Conservation (phyloP, 805 yeast genomes). For the Lachancea kluyveri region DNA sequence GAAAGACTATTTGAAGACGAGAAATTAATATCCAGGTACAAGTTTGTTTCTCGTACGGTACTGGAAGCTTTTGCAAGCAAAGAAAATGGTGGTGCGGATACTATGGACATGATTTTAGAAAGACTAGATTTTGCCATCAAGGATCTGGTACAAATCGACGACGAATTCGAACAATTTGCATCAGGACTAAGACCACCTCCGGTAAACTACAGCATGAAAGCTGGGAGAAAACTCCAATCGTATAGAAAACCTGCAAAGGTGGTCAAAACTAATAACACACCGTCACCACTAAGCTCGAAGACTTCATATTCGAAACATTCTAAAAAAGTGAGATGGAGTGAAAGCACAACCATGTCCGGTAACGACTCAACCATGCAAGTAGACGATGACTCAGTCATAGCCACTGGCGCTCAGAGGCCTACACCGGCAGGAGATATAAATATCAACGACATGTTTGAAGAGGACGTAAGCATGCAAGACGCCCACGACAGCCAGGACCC, state of each 20-base stretch:
- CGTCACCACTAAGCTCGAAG: no score
- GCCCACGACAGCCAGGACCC: background rate
- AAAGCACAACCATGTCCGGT: slow-evolving; percentile 3
- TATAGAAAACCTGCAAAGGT: slow-evolving; percentile 9
- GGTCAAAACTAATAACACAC: slow-evolving; percentile 9
- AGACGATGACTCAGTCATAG: slow-evolving; percentile 9
- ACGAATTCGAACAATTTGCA: slow-evolving; percentile 32
- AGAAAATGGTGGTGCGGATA: slow-evolving; percentile 4
- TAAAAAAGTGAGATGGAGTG: slow-evolving; percentile 45
- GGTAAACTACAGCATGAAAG: slow-evolving; percentile 9
- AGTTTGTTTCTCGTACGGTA: slow-evolving; percentile 18
- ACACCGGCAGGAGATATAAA: background rate
- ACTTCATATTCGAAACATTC: slow-evolving; percentile 22
- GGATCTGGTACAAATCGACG: slow-evolving; percentile 30
- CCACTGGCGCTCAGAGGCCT: no score
- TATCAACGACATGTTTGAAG: slow-evolving; percentile 2
- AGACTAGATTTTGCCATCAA: slow-evolving; percentile 24
- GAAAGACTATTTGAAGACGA: slow-evolving; percentile 39
- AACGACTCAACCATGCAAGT: slow-evolving; percentile 8
- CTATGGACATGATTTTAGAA: slow-evolving; percentile 9
- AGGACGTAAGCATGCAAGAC: slow-evolving; percentile 9
- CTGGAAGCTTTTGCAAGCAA: slow-evolving; percentile 1
- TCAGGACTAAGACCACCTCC: slow-evolving; percentile 13
- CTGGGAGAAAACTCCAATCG: slow-evolving; percentile 4
- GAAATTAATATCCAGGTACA: slow-evolving; percentile 18